A percentile compares a stretch with the other conserved stretches of the same genome.
phyloP scores from a whole-genome alignment of 148 eudicot species.

The Amaranthus palmeri region DNA sequence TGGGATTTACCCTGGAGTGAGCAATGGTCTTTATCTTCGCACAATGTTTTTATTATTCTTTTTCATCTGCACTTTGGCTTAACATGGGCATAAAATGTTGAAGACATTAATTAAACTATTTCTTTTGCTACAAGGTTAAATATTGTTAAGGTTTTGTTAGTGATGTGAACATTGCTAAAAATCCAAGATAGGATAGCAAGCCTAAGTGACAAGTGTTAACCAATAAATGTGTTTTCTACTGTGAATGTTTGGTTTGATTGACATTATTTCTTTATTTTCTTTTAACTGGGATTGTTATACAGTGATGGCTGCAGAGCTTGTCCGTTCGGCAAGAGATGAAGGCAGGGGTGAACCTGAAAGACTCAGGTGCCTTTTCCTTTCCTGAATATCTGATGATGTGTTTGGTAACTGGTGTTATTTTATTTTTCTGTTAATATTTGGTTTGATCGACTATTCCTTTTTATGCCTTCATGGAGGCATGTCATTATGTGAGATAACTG shows the following conservation, averaged over 20 bases:
- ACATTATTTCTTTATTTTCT: not conserved
- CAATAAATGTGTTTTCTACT: not conserved
- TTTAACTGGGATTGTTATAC: constrained; percentile 18
- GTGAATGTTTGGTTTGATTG: not conserved
- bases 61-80: not conserved
- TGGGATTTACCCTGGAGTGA: constrained; percentile 99
- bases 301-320: constrained; percentile 99
- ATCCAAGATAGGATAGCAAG: too few relatives aligned
- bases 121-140: not conserved
- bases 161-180: not conserved
- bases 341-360: constrained; percentile 66
- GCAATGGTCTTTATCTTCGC: constrained; percentile 65
- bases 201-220: not conserved
- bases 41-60: constrained; percentile 6
- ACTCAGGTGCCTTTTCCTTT: constrained; percentile 49
- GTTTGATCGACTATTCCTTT: not conserved
- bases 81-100: not conserved
- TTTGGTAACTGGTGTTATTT: not conserved
- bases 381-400: not conserved
- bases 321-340: constrained; percentile 71
- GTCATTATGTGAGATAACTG: too few relatives aligned
- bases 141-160: not conserved
- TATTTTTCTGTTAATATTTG: not conserved
- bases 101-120: not conserved
- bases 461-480: not conserved